Evolutionary conservation across 192 early-diverging fungal genomes (phyloP), one percentile per base, ranked within the genome.

Genomic region (Podila verticillata): DNA sequence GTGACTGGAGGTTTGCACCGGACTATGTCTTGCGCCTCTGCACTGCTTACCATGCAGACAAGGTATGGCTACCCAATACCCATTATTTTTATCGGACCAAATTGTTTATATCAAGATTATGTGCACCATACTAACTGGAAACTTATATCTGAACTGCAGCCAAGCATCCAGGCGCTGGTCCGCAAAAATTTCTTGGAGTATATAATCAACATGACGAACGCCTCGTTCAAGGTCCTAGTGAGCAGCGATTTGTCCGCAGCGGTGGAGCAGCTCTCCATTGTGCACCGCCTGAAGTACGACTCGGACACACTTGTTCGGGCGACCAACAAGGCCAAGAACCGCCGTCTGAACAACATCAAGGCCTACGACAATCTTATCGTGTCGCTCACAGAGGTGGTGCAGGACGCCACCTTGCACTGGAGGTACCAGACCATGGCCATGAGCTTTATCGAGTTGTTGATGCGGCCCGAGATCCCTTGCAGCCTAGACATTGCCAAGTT

Each of bases 371-470:
- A 80, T 30, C 57, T 87, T 19, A 48, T 84, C 5, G 67, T 70
- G 28, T 77, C 85, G 15, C 84, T 97, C 66, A 83, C 93, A 19
- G 86, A 83, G 19, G 73, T 94, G 39, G 70, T 92, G 28, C 83
- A 89, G 48, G 84, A 89, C 49, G 82, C 87, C 3, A 85, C 84
- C 10, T 78, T 94, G 0, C 96, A 95, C 34, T 95, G 96, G 95
- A 89, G 94, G 15, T 95, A 95, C 84, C 87, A 89, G 1, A 87
- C 90, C 4, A 94, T 97, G 89, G 87, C 92, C 7, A 87, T 92
- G 57, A 94, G 91, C 61, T 93, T 96, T 56, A 77, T 98, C 8
- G 94, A 97, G 58, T 73, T 93, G 26, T 81, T 91, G 22, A 82
- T 92, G 64, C 83, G 91, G 19, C 83, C 89, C 1, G 87, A 95